Conservation (phyloP, 352 stramenopile genomes). For the Phytopythium cucurbitacearum region DNA sequence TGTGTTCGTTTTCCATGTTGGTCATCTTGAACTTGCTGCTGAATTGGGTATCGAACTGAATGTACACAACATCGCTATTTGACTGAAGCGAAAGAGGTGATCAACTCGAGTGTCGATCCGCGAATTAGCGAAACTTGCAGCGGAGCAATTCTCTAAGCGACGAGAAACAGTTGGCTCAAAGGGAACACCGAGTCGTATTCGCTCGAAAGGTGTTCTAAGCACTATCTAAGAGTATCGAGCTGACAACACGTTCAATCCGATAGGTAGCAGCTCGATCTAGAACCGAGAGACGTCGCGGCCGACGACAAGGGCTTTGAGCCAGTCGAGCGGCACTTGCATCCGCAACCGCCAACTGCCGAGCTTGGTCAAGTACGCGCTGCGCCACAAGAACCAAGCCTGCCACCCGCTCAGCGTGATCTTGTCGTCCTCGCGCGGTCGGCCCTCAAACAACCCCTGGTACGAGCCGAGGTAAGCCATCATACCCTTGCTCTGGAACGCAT, state of each 20-base stretch:
- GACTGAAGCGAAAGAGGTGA: too few relatives aligned
- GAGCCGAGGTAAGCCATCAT: constrained; percentile 94
- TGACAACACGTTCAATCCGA: background rate
- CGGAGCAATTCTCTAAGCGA: too few relatives aligned
- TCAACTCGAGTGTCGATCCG: too few relatives aligned
- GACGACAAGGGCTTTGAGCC: constrained; percentile 96
- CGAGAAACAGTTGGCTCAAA: too few relatives aligned
- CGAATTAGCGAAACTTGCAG: too few relatives aligned
- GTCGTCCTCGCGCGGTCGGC: constrained; percentile 38
- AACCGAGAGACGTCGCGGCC: constrained; percentile 95
- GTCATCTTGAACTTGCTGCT: too few relatives aligned
- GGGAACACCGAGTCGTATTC: too few relatives aligned
- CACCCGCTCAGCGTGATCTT: constrained; percentile 78
- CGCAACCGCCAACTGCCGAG: constrained; percentile 91
- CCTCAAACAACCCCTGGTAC: constrained; percentile 90
- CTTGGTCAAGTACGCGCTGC: constrained; percentile 95
- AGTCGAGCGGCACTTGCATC: constrained; percentile 95
- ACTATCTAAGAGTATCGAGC: background rate
- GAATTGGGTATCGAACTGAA: too few relatives aligned
- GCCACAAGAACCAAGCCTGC: constrained; percentile 91
- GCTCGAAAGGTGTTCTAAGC: too few relatives aligned
- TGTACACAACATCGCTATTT: too few relatives aligned
- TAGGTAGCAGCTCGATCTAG: constrained; percentile 11
- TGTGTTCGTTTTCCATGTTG: too few relatives aligned
- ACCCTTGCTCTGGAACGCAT: constrained; percentile 80